A percentile compares a stretch with the other conserved stretches of the same genome.
Evolutionary conservation across 495 filamentous ascomycete genomes (phyloP).

Genomic region (Penicillium fimorum): DNA sequence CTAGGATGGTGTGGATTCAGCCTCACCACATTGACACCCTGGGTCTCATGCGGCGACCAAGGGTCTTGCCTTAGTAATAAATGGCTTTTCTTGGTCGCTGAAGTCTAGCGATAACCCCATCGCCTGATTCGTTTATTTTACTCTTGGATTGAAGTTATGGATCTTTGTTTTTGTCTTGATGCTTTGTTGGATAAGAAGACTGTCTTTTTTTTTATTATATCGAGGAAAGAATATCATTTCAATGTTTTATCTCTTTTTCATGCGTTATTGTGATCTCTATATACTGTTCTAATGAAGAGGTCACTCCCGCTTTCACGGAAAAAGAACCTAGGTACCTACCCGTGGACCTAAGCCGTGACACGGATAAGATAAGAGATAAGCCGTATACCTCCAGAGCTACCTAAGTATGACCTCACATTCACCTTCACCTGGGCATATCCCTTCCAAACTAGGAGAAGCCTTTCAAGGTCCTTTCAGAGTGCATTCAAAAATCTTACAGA

Average conservation of each 20-base stretch:
- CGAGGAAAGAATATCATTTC: neutral
- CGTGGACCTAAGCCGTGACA: neutral
- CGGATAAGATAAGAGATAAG: conserved; percentile 6
- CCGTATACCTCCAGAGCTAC: neutral
- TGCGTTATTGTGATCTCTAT: neutral
- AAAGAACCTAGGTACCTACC: no score
- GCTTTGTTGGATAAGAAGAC: neutral
- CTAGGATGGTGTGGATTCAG: conserved; percentile 93
- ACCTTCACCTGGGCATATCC: neutral
- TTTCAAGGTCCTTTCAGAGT: neutral
- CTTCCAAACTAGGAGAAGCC: neutral
- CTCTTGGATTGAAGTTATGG: neutral
- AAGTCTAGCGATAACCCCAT: conserved; percentile 50
- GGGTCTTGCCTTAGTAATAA: conserved; percentile 59
- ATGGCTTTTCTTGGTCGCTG: conserved; percentile 87
- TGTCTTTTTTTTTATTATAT: neutral
- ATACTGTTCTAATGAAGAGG: neutral
- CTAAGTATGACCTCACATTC: neutral
- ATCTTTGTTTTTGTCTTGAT: neutral
- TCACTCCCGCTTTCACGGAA: neutral
- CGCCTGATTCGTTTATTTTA: neutral
- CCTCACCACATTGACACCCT: conserved; percentile 71
- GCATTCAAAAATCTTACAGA: neutral
- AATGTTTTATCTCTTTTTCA: neutral
- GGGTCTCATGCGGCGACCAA: conserved; percentile 50